A percentile compares a stretch with the other conserved stretches of the same genome.
These are phyloP conservation scores for Podospora anserina DNA, from an alignment of 495 filamentous ascomycete species.

Conservation along the genomic window DNA sequence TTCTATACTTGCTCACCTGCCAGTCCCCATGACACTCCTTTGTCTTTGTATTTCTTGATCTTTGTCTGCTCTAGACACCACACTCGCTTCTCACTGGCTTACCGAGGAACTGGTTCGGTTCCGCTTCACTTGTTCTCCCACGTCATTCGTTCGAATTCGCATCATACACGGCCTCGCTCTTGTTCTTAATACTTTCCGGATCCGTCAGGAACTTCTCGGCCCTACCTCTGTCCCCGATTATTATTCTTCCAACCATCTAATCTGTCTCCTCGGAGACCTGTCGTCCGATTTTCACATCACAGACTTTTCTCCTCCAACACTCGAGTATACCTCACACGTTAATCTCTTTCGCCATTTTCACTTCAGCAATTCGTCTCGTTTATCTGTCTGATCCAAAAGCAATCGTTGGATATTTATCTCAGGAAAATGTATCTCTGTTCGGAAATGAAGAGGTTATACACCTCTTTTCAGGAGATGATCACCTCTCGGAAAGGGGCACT, in stretches of 20 bases:
- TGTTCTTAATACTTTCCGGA: slow-evolving; percentile 8
- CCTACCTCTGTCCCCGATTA: background rate
- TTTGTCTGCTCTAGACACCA: slow-evolving; percentile 4
- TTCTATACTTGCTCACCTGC: slow-evolving; percentile 7
- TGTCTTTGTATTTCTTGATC: slow-evolving; percentile 25
- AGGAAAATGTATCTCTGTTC: slow-evolving; percentile 23
- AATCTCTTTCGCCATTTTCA: background rate
- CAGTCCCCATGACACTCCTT: slow-evolving; percentile 28
- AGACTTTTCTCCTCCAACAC: background rate
- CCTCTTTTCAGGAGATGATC: slow-evolving; percentile 25
- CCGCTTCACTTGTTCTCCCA: background rate
- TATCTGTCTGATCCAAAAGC: background rate
- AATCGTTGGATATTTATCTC: background rate
- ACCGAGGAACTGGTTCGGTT: background rate
- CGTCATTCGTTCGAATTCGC: background rate
- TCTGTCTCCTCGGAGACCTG: background rate
- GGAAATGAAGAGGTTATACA: slow-evolving; percentile 28
- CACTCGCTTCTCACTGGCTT: slow-evolving; percentile 1
- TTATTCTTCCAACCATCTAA: background rate
- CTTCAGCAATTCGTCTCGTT: background rate
- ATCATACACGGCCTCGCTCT: background rate
- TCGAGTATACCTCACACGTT: background rate
- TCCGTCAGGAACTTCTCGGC: background rate
- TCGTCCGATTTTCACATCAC: background rate
- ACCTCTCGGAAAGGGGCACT: slow-evolving; percentile 3